Evolutionary conservation across 805 yeast species (phyloP), one percentile per base, ranked within the genome.

Genomic region (Pichia insulana): DNA sequence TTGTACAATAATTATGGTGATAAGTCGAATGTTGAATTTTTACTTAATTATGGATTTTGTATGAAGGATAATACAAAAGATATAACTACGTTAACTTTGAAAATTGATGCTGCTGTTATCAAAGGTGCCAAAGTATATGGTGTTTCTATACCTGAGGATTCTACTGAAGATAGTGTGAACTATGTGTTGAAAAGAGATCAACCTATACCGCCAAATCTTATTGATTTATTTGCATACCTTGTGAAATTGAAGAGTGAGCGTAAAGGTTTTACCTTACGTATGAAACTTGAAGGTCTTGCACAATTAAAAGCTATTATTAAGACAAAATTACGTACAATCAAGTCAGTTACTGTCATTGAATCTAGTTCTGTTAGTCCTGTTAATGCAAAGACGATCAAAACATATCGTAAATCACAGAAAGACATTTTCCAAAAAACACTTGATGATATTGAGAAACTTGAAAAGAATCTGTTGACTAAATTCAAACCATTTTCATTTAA

Each of bases 1-100:
- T 53, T 90, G 11, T 83, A 75, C 66, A 88, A 86, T 59, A 80
- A 89, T 1, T 89, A 88, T 54, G 97, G 96, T 0, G 81, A 78
- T 31, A 69, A 80, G 37, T 61, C 80, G 7, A 86, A 86, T 50
- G 64, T 80, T 1, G 74, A 75, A 30, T 61, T 89, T 31, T 59
- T 88, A 13, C 73, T 87, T 16, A 72, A 83, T 38, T 89, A 88
- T 57, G 96, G 96, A 1, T 88, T 88, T 59, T 75, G 79, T 4
- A 57, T 75, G 22, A 63, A 69, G 36, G 63, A 63, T 19, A 76
- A 78, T 48, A 58, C 61, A 3, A 74, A 73, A 19, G 90, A 83
- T 49, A 53, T 64, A 4, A 64, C 78, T 1, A 74, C 78, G 5
- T 65, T 88, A 30, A 73, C 84, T 2, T 68, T 88, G 47, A 78